A percentile compares a stretch with the other conserved stretches of the same genome.
Evolutionary conservation across 2,329 filamentous ascomycete species (phyloP).

Genomic region (Rachicladosporium sp.): DNA sequence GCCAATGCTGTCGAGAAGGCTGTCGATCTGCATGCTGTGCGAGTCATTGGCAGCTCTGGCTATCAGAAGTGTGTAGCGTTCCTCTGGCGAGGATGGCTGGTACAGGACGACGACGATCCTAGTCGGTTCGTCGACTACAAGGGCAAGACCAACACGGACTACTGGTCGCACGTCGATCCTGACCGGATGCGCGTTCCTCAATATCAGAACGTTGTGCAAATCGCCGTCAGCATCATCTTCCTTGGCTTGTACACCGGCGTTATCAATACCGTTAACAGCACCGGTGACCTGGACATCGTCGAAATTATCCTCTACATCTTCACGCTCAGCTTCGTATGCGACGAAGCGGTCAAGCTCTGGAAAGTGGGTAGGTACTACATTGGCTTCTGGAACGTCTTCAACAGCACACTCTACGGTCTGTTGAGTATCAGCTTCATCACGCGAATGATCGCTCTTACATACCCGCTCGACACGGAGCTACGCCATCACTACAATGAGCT

Average conservation of each 20-base stretch:
- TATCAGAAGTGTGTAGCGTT: constrained; percentile 93
- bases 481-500: constrained; percentile 58
- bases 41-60: constrained; percentile 79
- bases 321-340: constrained; percentile 79
- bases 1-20: constrained; percentile 87
- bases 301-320: constrained; percentile 83
- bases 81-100: constrained; percentile 89
- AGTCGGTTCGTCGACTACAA: constrained; percentile 82
- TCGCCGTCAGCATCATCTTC: constrained; percentile 73
- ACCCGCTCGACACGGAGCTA: constrained; percentile 37
- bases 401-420: constrained; percentile 66
- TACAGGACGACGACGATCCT: constrained; percentile 89
- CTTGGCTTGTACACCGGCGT: constrained; percentile 76
- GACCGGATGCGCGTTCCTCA: constrained; percentile 85
- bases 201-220: constrained; percentile 84
- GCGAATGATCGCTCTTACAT: constrained; percentile 63
- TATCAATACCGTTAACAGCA: constrained; percentile 85
- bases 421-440: constrained; percentile 67
- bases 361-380: constrained; percentile 88
- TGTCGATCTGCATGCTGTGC: constrained; percentile 80
- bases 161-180: constrained; percentile 76
- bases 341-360: constrained; percentile 80
- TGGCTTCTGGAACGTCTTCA: constrained; percentile 96
- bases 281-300: constrained; percentile 69
- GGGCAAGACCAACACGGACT: constrained; percentile 64